Evolutionary conservation across 2,329 filamentous ascomycete species (phyloP), one percentile per base, ranked within the genome.

Genomic region (Botrytis tulipae): DNA sequence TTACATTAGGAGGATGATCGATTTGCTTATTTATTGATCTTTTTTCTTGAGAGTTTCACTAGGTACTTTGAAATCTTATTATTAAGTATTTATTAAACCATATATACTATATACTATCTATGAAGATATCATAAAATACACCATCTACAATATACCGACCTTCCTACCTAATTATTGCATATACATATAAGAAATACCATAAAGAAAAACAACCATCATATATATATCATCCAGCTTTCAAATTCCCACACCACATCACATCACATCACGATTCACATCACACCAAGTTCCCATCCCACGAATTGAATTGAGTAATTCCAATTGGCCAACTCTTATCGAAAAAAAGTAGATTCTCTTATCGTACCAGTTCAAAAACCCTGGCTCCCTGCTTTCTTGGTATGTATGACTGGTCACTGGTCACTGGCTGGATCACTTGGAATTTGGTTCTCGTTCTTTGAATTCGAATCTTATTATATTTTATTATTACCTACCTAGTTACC

Each of bases 291-390:
- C 22, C 48, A 25, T 54, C 46, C 59, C 69, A 44, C 54, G 20
- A 71, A 62, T 14, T 32, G 44, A 62, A 71, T 71, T 71, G 57
- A 66, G 35, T 32, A 29, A 40, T 57, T 54, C 44, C 61, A 32
- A 71, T 71, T 71, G 70, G 70, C 25, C 29, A 57, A 51, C 25
- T 25, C 44, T 54, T 66, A 71, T 71, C 70, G 65, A 67, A n/a
- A 20, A 18, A 12, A 12, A 37, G 8, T 10, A 18, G 12, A 22
- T 25, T 32, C 42, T 25, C 70, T 71, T 71, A 71, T 71, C 70
- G 59, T 35, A 20, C 46, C 35, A 16, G 46, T 67, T 14, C n/a
- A 57, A 22, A 3, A 40, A 7, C 18, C 61, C 61, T 44, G 61
- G 48, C 48, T 51, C 48, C 48, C 12, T 51, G 48, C 5, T 6